Evolutionary conservation across 2,329 filamentous ascomycete species (phyloP), one percentile per base, ranked within the genome.

Genomic region (Colletotrichum zoysiae): DNA sequence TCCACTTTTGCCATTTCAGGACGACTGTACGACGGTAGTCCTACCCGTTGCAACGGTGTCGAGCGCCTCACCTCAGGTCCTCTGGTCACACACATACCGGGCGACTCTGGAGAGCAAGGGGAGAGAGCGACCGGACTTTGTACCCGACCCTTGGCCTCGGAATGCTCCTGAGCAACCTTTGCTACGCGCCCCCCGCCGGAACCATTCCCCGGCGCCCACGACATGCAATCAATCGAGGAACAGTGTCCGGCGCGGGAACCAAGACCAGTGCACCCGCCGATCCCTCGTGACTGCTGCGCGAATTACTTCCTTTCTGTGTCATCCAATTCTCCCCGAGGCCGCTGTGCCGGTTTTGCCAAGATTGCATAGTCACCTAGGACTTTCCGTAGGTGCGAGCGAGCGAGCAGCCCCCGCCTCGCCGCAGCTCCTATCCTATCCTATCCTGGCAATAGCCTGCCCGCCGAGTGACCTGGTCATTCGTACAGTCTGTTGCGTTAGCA

Each of bases 281-380:
- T 20, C 18, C 35, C 60, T 38, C 23, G 35, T 63, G 46, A 53
- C 48, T 35, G 26, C 60, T 63, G 60, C 48, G 60, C 60, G 48
- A 63, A 53, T 53, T 63, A 42, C 16, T 53, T 63, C 2, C n/a
- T 23, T n/a, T 48, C 46, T n/a, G 8, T 5, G 20, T 23, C 20
- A 26, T 4, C n/a, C 8, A 18, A 20, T 40, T 16, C 26, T 33
- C n/a, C n/a, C 40, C 20, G 60, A 51, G 51, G 60, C 35, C 35
- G 60, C 35, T 3, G 46, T 62, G 60, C 60, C 35, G 9, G 9
- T 16, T 30, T 20, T 20, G 23, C 33, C 46, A 53, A 30, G n/a
- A n/a, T 11, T n/a, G 35, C 23, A 16, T 9, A 40, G 23, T 30
- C 30, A 16, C 16, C 48, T 20, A 48, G 46, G 23, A 30, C 3